Conservation (phyloP, 768 basidiomycete genomes). For the Ephemerocybe angulata region DNA sequence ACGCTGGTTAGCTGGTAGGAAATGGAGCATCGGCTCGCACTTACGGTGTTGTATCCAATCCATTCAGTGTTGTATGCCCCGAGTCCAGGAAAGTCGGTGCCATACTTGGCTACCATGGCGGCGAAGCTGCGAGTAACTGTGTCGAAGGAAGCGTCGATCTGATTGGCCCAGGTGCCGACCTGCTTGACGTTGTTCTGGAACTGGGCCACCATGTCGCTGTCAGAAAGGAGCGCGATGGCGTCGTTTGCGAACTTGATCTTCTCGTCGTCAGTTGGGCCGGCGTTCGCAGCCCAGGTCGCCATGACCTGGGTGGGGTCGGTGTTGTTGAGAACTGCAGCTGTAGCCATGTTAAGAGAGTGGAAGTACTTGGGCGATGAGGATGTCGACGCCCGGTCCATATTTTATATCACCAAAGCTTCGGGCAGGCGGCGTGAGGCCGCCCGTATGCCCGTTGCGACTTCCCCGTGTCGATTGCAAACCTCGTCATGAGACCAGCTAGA, state of each 20-base stretch:
- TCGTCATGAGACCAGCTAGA: no score
- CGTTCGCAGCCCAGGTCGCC: not conserved
- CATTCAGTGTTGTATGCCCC: not conserved
- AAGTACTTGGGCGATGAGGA: no score
- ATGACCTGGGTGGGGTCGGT: not conserved
- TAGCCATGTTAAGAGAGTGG: not conserved
- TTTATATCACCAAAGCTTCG: no score
- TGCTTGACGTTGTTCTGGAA: not conserved
- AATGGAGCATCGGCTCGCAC: no score
- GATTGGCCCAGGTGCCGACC: not conserved
- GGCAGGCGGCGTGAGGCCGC: no score
- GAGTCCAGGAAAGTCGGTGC: not conserved
- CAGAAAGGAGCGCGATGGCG: not conserved
- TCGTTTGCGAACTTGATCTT: not conserved
- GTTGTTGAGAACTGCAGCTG: not conserved
- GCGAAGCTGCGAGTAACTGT: not conserved
- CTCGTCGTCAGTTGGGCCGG: not conserved
- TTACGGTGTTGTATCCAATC: not conserved
- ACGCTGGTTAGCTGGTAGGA: not conserved
- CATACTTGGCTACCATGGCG: not conserved
- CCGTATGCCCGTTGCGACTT: no score
- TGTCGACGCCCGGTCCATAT: no score
- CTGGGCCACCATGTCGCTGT: not conserved
- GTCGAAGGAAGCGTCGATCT: conserved; percentile 2
- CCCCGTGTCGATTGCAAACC: no score